phyloP scores from a whole-genome alignment of 176 grass and related monocot genomes.

The Elymus sibiricus region DNA sequence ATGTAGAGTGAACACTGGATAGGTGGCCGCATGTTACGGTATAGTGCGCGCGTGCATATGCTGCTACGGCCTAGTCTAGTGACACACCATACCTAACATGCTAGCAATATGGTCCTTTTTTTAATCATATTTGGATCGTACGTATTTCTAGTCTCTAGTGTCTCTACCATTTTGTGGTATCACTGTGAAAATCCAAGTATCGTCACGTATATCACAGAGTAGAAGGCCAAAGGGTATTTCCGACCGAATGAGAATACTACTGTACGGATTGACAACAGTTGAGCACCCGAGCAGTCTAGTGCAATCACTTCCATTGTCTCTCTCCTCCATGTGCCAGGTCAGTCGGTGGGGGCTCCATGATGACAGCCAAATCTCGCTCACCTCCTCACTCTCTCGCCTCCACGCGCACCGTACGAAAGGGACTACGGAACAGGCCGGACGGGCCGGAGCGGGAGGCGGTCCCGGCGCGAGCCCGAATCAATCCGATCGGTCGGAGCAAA shows the following conservation, averaged over 20 bases:
- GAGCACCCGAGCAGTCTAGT: not conserved
- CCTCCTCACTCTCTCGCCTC: not conserved
- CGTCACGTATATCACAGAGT: too few relatives aligned
- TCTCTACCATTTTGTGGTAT: too few relatives aligned
- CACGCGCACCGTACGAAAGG: conserved; percentile 28
- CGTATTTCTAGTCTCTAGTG: too few relatives aligned
- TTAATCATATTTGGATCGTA: too few relatives aligned
- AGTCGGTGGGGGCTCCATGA: conserved; percentile 6
- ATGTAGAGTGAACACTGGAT: too few relatives aligned
- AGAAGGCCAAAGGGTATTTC: not conserved
- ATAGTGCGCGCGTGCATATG: too few relatives aligned
- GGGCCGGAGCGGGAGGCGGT: not conserved
- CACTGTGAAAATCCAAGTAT: too few relatives aligned
- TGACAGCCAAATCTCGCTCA: not conserved
- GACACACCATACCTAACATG: not conserved
- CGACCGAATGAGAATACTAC: not conserved
- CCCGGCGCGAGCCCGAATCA: not conserved
- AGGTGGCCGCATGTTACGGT: too few relatives aligned
- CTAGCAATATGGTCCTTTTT: not conserved
- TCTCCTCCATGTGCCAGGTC: conserved; percentile 38
- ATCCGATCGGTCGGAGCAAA: conserved; percentile 5
- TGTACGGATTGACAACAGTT: not conserved
- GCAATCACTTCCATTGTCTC: not conserved
- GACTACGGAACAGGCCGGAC: conserved; percentile 32
- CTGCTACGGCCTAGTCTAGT: not conserved